Conservation (phyloP, 768 basidiomycete genomes). For the Leccinellum luteum region DNA sequence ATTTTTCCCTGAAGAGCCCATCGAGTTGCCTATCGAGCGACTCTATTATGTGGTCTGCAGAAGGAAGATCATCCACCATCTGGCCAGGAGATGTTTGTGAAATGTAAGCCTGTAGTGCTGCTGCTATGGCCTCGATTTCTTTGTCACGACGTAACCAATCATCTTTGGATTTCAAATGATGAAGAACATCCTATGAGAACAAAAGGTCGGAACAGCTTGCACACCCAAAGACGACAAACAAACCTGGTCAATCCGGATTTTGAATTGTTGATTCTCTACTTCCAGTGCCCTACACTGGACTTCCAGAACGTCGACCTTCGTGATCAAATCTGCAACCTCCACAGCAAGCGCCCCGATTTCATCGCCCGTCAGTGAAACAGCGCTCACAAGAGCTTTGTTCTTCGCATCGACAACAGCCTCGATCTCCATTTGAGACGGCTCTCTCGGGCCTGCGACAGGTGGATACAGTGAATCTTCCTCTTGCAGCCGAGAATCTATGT, state of each 20-base stretch:
- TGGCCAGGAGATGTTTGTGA: constrained; percentile 23
- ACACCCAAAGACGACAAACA: constrained; percentile 3
- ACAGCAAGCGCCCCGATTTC: constrained; percentile 33
- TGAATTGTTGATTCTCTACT: constrained; percentile 28
- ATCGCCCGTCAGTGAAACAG: constrained; percentile 17
- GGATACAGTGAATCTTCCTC: constrained; percentile 26
- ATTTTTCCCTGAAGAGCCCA: constrained; percentile 25
- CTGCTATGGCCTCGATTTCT: constrained; percentile 30
- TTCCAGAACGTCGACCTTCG: constrained; percentile 26
- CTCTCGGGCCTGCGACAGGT: constrained; percentile 13
- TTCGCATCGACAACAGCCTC: constrained; percentile 26
- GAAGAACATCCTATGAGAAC: constrained; percentile 12
- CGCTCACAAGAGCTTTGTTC: constrained; percentile 16
- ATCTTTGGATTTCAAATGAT: constrained; percentile 13
- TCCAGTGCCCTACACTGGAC: constrained; percentile 21
- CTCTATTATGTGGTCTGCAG: constrained; percentile 30
- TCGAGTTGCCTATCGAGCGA: constrained; percentile 25
- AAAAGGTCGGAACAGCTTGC: not conserved
- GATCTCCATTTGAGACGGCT: constrained; percentile 20
- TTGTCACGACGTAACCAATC: constrained; percentile 19
- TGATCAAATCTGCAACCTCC: constrained; percentile 33
- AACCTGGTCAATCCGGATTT: constrained; percentile 26
- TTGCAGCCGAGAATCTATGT: constrained; percentile 28
- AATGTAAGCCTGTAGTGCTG: constrained; percentile 32
- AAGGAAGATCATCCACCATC: constrained; percentile 18